phyloP scores from a whole-genome alignment of 116 monocot species.

The Zostera marina region DNA sequence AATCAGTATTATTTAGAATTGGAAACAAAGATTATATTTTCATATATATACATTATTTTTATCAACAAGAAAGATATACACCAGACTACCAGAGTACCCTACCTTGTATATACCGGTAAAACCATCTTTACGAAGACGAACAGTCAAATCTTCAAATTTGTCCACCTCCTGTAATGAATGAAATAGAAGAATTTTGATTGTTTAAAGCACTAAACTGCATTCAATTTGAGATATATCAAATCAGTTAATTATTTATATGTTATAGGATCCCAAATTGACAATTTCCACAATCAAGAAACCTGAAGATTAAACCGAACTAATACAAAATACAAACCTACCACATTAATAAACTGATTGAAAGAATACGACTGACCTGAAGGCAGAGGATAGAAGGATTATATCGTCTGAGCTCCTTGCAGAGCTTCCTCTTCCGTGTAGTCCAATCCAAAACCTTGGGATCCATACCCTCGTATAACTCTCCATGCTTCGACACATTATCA shows the following conservation, averaged over 20 bases:
- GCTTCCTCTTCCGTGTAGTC: constrained; percentile 29
- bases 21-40: neutral
- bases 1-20: neutral
- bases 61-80: constrained; percentile 32
- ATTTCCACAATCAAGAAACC: neutral
- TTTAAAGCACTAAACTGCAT: neutral
- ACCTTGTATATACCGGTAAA: neutral
- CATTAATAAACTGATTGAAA: too few species aligned
- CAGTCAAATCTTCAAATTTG: neutral
- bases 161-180: neutral
- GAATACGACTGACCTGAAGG: constrained; percentile 32
- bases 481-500: constrained; percentile 41
- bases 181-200: constrained; percentile 1
- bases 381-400: constrained; percentile 41
- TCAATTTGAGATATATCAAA: neutral
- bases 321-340: neutral
- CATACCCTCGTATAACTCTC: constrained; percentile 28
- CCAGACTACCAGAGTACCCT: constrained; percentile 23
- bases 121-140: neutral
- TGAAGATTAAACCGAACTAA: neutral
- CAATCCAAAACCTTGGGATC: constrained; percentile 27
- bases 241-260: neutral
- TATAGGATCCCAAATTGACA: neutral
- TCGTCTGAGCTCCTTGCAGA: constrained; percentile 26
- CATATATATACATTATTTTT: neutral